Evolutionary conservation across 2,329 filamentous ascomycete genomes (phyloP), one percentile per base, ranked within the genome.

Genomic region (Cladosporium colombiae): DNA sequence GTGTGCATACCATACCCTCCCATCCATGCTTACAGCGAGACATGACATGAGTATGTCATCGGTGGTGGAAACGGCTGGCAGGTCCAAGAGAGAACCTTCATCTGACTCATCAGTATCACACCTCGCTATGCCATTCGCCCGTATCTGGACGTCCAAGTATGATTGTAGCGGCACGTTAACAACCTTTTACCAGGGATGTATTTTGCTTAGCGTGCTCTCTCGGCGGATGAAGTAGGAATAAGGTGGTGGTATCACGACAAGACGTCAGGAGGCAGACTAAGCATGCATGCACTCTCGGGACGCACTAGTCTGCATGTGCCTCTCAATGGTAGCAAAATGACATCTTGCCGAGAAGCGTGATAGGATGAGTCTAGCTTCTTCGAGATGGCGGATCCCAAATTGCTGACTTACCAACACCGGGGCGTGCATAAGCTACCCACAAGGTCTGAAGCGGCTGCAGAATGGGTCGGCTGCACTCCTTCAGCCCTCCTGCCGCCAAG

Each of bases 51-150:
- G n/a, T 52, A 56, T 63, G 61, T 63, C 61, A 63, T 63, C 61
- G 50, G 27, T 27, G 61, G 29, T 55, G 23, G 50, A 56, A 63
- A 21, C 18, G 49, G 40, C 50, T 63, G 61, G 61, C 44, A 46
- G 29, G 35, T 44, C 16, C 61, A 33, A 23, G 50, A 55, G 61
- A 23, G 35, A 55, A 25, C 61, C 33, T 56, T 63, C 31, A 44
- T 62, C 61, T 63, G 61, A 63, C 35, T 63, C 61, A 63, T 63
- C 61, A 63, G 61, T 52, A 56, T 56, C 61, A 63, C 61, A 56
- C 61, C 50, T 55, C n/a, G n/a, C 59, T 37, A 18, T 52, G 16
- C 33, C 13, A 21, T 59, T 21, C 31, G 44, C 16, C 59, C 44
- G 50, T 29, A 62, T 59, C 37, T 27, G 56, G 56, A 46, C 35